Conservation (phyloP, 78 protist genomes). For the Dictyostelium intermedium region DNA sequence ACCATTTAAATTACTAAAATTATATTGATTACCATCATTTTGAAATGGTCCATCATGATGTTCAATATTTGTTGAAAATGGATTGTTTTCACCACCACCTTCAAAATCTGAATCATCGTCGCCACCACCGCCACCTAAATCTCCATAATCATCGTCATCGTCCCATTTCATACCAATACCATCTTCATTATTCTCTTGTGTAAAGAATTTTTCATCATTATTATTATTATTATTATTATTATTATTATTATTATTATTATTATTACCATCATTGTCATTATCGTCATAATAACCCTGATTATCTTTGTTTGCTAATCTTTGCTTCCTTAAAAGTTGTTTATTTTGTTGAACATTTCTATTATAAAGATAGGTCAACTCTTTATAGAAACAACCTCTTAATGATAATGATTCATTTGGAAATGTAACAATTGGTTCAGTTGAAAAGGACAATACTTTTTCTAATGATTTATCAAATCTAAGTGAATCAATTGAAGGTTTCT, state of each 20-base stretch:
- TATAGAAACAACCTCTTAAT: conserved; percentile 46
- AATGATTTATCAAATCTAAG: neutral
- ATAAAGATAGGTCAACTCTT: conserved; percentile 39
- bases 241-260: neutral
- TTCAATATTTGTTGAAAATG: neutral
- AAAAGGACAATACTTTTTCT: neutral
- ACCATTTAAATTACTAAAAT: neutral
- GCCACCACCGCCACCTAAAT: neutral
- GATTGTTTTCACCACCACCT: neutral
- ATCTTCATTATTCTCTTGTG: neutral
- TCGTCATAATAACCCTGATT: neutral
- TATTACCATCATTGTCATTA: neutral
- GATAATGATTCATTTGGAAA: conserved; percentile 33
- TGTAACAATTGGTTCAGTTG: neutral
- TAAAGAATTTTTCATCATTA: neutral
- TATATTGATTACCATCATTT: neutral
- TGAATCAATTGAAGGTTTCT: neutral
- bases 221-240: too few relatives aligned
- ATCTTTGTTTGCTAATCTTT: neutral
- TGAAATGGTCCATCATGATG: neutral
- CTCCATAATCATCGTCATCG: neutral
- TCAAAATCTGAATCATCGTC: neutral
- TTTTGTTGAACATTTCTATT: neutral
- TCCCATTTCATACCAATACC: neutral
- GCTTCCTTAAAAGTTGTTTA: neutral